phyloP scores from a whole-genome alignment of 2,329 filamentous ascomycete species.

The Cercospora sp. region DNA sequence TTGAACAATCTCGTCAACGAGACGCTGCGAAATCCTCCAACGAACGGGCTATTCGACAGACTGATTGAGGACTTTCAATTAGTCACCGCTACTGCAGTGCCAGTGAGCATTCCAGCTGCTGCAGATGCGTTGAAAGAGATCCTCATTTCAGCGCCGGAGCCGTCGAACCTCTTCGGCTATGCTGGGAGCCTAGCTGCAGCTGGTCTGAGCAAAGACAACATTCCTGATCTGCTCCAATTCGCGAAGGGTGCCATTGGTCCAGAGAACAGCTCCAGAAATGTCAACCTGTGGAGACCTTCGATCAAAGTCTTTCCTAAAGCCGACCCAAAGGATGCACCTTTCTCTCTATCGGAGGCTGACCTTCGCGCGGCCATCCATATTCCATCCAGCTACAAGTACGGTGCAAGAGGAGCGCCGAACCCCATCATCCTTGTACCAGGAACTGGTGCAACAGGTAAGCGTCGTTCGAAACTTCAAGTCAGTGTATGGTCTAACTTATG shows the following conservation, averaged over 20 bases:
- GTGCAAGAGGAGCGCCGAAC: not conserved
- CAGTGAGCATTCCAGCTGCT: slow-evolving; percentile 7
- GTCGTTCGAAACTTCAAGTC: not conserved
- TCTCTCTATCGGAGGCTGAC: not conserved
- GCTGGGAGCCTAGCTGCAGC: slow-evolving; percentile 32
- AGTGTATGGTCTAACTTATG: not conserved
- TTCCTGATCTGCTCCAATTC: slow-evolving; percentile 24
- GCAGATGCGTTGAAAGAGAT: slow-evolving; percentile 28
- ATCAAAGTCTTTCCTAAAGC: not conserved
- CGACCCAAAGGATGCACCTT: not conserved
- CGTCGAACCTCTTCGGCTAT: slow-evolving; percentile 23
- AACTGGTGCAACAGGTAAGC: not conserved
- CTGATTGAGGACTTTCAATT: slow-evolving; percentile 15
- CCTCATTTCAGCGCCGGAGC: slow-evolving; percentile 21
- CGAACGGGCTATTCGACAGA: slow-evolving; percentile 12
- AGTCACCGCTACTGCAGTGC: slow-evolving; percentile 12
- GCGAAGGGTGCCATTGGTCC: slow-evolving; percentile 28
- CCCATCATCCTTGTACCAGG: not conserved
- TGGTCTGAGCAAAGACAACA: slow-evolving; percentile 36
- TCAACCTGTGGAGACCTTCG: slow-evolving; percentile 28
- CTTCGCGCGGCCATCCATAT: not conserved
- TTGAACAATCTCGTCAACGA: slow-evolving; percentile 8
- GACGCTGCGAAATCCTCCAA: slow-evolving; percentile 7
- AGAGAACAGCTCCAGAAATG: slow-evolving; percentile 32
- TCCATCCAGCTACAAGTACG: not conserved